Base-by-base conservation (phyloP, 1,284 basidiomycete species). In the Kwoniella shivajii region DNA sequence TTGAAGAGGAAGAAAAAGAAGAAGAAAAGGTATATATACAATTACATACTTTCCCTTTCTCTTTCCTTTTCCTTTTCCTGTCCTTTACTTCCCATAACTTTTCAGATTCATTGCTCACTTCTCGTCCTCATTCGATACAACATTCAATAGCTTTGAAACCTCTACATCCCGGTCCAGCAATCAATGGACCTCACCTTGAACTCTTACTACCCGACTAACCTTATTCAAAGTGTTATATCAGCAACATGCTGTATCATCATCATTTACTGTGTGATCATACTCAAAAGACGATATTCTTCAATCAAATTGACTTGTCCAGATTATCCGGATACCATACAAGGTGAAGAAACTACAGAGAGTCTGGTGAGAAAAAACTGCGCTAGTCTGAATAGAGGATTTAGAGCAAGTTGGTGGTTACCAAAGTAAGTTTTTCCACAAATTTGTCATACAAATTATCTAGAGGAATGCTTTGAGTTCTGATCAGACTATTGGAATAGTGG, bases 381-480 rank as follows among this genome's bases (percentile, higher is more conserved):
- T 6, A 69, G 67, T 31, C 49, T 76, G 46, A 56, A 63, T 39
- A 55, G 64, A 27, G 64, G 64, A 5, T 76, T 71, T 46, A 68
- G 59, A 41, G 68, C 73, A 18, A 63, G 63, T 53, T 75, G 71
- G 71, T 75, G 71, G 69, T 44, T 74, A 11, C 61, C 56, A 1
- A 63, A 53, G 60, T 63, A 41, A 55, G 60, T 62, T 9, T 39
- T 18, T n/a, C 20, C 37, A 10, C 20, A n/a, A 6, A 18, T 39
- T n/a, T 39, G 7, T 6, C 14, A n/a, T 6, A 9, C 6, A n/a
- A 18, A 34, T 34, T 16, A 34, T 9, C 33, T 16, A 16, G 7
- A 7, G 16, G 16, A 34, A 34, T 7, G 7, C 16, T 16, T 34
- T 34, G 33, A 7, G 9, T 9, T 7, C 7, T 9, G 33, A 9